Base-by-base conservation (phyloP, 495 filamentous ascomycete genomes). In the Penicillium ochrochloron region DNA sequence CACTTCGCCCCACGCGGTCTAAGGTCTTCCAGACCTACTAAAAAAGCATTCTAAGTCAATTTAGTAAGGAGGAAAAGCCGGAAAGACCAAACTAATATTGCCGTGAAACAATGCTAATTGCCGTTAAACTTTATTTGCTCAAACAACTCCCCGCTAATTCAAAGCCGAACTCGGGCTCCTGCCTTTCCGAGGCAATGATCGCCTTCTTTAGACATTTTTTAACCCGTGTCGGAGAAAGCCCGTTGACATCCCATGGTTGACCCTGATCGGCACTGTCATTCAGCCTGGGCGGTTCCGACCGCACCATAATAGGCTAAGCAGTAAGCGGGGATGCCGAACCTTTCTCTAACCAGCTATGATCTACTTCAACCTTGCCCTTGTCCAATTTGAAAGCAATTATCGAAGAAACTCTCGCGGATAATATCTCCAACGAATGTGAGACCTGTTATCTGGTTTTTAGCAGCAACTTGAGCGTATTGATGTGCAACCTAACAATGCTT, bases 231-330 rank as follows among this genome's bases (percentile, higher is more conserved):
- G 31, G 33, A 9, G 12, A 41, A 37, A 15, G 0, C 17, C 35
- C 54, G n/a, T 37, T 57, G 17, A 15, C 12, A 29, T 11, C 21
- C 11, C 27, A 39, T 10, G 31, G 8, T 14, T 23, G 33, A 53
- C 31, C 41, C 34, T 52, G 64, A 66, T 66, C 64, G 17, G 44
- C 64, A 50, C 54, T 66, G 64, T 59, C 59, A 66, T 54, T 46
- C 29, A 42, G 29, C 52, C 33, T 31, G 37, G 23, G 17, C 50
- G 29, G 31, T 51, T 51, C 37, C 21, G 51, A 34, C 35, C 19
- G 44, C 31, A 37, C 8, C 35, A 31, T n/a, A 35, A 44, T 33
- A 48, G 27, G 56, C 12, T n/a, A 42, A 29, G 48, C 11, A 31
- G 48, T 25, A 31, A 55, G 11, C 31, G 29, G 11, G 42, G 42